A percentile compares a stretch with the other conserved stretches of the same genome.
Conservation (phyloP, 192 early-diverging fungal genomes). For the Linnemannia elongata region DNA sequence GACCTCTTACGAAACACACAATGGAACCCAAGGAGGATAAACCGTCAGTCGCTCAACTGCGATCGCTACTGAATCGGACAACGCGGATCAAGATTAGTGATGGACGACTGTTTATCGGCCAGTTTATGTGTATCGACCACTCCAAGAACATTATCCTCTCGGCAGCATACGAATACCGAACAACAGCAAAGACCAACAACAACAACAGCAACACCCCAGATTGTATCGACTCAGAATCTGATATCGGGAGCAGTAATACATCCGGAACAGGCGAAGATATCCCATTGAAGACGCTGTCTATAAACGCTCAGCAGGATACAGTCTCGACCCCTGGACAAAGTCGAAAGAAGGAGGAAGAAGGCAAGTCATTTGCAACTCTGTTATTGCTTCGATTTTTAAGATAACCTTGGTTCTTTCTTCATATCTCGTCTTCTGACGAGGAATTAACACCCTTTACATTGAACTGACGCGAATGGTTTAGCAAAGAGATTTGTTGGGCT, state of each 20-base stretch:
- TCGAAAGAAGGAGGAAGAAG: conserved; percentile 15
- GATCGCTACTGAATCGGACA: conserved; percentile 66
- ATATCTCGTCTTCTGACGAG: background rate
- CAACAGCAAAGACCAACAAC: conserved; percentile 39
- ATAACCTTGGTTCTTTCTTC: background rate
- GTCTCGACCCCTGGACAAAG: background rate
- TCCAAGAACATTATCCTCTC: conserved; percentile 80
- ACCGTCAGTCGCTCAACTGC: conserved; percentile 60
- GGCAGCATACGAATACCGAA: conserved; percentile 74
- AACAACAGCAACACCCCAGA: background rate
- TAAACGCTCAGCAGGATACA: background rate
- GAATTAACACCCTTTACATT: background rate
- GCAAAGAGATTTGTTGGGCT: conserved; percentile 70
- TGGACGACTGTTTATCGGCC: conserved; percentile 75
- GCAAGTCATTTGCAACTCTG: background rate
- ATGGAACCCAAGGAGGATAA: conserved; percentile 47
- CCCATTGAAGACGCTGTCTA: background rate
- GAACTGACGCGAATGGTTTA: conserved; percentile 6
- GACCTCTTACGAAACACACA: background rate
- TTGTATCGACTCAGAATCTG: background rate
- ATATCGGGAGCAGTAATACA: background rate
- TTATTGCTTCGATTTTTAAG: no score
- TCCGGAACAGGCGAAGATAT: background rate
- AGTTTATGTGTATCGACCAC: conserved; percentile 82
- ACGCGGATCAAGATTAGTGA: conserved; percentile 72